Evolutionary conservation across 2,329 filamentous ascomycete genomes (phyloP).

Genomic region (Exserohilum rostratum): DNA sequence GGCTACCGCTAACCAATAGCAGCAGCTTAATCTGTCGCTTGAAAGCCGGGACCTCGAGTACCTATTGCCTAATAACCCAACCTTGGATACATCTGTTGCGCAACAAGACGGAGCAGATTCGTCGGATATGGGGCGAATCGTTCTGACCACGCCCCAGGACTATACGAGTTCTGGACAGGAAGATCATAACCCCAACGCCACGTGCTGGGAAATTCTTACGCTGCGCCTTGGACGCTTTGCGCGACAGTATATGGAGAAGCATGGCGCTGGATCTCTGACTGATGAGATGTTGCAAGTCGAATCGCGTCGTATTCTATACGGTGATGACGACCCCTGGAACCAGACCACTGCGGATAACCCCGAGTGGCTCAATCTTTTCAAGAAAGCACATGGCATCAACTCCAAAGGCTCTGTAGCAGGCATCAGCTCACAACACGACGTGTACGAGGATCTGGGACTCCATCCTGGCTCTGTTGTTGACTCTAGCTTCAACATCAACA

Average conservation of each 20-base stretch:
- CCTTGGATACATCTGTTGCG: slow-evolving; percentile 21
- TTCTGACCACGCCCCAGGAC: slow-evolving; percentile 23
- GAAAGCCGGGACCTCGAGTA: slow-evolving; percentile 34
- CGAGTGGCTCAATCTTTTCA: slow-evolving; percentile 58
- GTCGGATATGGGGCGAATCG: slow-evolving; percentile 23
- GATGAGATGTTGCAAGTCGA: slow-evolving; percentile 58
- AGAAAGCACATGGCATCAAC: slow-evolving; percentile 55
- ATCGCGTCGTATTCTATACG: slow-evolving; percentile 56
- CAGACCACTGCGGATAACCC: slow-evolving; percentile 49
- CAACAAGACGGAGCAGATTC: slow-evolving; percentile 21
- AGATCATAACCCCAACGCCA: slow-evolving; percentile 36
- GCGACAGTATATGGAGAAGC: slow-evolving; percentile 46
- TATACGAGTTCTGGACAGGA: slow-evolving; percentile 17
- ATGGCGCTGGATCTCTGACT: slow-evolving; percentile 48
- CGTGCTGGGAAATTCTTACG: slow-evolving; percentile 59
- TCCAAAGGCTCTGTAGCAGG: slow-evolving; percentile 14
- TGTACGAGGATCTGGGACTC: slow-evolving; percentile 45
- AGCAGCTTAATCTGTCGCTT: slow-evolving; percentile 26
- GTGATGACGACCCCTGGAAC: slow-evolving; percentile 57
- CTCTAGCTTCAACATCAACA: slow-evolving; percentile 36
- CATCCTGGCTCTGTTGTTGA: slow-evolving; percentile 30
- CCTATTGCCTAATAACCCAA: slow-evolving; percentile 26
- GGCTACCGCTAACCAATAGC: slow-evolving; percentile 12
- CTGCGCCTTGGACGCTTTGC: slow-evolving; percentile 54
- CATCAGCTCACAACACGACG: slow-evolving; percentile 28